Evolutionary conservation across 768 basidiomycete species (phyloP).

Genomic region (Termitomyces sp.): DNA sequence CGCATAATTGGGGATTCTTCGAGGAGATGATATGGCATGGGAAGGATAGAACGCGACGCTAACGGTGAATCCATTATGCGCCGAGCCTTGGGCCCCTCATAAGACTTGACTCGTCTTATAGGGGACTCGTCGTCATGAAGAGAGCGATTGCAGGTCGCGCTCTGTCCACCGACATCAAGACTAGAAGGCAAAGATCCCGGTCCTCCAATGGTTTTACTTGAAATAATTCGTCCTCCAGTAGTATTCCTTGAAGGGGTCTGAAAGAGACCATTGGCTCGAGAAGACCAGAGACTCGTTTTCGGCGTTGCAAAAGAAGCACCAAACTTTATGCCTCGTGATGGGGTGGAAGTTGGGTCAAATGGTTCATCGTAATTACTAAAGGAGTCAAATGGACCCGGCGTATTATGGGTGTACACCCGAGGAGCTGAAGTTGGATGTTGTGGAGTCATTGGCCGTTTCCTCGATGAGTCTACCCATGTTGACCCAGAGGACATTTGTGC

Average conservation of each 20-base stretch:
- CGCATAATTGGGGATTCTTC: constrained; percentile 32
- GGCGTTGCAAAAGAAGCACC: constrained; percentile 54
- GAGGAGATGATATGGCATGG: constrained; percentile 13
- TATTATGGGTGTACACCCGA: constrained; percentile 30
- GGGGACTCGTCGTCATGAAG: constrained; percentile 47
- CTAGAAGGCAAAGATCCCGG: constrained; percentile 20
- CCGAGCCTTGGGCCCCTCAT: constrained; percentile 25
- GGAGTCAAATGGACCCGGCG: constrained; percentile 31
- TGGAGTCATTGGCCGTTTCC: constrained; percentile 52
- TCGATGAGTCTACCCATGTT: constrained; percentile 46
- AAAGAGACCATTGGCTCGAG: constrained; percentile 37
- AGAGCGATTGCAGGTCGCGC: constrained; percentile 18
- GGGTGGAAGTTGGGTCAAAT: constrained; percentile 77
- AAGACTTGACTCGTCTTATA: constrained; percentile 35
- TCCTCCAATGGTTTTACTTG: constrained; percentile 21
- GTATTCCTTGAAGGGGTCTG: constrained; percentile 45
- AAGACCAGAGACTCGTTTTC: constrained; percentile 46
- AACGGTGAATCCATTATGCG: constrained; percentile 28
- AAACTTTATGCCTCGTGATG: constrained; percentile 72
- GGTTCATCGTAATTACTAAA: constrained; percentile 40
- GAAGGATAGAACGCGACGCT: constrained; percentile 16
- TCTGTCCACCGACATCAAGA: constrained; percentile 24
- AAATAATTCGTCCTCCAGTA: constrained; percentile 23
- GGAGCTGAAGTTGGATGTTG: constrained; percentile 31
- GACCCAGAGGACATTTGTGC: constrained; percentile 26